Evolutionary conservation across 345 rosid species (phyloP), one percentile per base, ranked within the genome.

Genomic region (Eucalyptus paniculata): DNA sequence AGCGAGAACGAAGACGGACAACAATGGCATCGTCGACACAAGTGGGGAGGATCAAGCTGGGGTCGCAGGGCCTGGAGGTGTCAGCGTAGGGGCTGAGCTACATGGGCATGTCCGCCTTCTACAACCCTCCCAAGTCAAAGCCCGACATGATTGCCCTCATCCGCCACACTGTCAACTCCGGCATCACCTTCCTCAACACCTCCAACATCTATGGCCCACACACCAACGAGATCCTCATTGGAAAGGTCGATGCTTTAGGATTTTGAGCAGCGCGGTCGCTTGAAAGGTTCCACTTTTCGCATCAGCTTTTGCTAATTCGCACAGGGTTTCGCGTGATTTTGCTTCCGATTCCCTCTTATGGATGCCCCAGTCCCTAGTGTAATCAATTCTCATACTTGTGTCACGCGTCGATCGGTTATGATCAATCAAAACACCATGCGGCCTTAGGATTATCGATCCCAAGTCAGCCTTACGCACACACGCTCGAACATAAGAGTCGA

Each of bases 171-270:
- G 77, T 94, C 88, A 12, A 54, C 90, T 40, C 89, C 58, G 93
- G 96, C 56, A 89, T 94, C 91, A 94, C 95, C 81, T 86, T 94
- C 88, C 92, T 94, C 82, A 93, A 94, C 80, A 92, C 94, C 60
- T 93, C 93, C 40, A 93, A 94, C 37, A 6, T 93, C 16, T 94
- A 94, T 54, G 94, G 94, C 9, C 95, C 95, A 4, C 90, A 86
- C 89, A 92, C 94, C 90, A 94, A 94, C 82, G 92, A 91, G 87
- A 69, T 92, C 88, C 96, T 93, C 49, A 90, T 93, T 13, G 92
- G 93, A 56, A 93, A 93, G 91, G 94, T 88, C 47, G 12, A 9
- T 37, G 23, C 47, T 77, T 49, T 49, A 49, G 50, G 50, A 49
- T 49, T 49, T 49, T 3, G 6, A 49, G 50, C 2, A 16, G 0